These are phyloP conservation scores for Podila horticola DNA, from an alignment of 192 early-diverging fungal genomes.

Conservation along the genomic window DNA sequence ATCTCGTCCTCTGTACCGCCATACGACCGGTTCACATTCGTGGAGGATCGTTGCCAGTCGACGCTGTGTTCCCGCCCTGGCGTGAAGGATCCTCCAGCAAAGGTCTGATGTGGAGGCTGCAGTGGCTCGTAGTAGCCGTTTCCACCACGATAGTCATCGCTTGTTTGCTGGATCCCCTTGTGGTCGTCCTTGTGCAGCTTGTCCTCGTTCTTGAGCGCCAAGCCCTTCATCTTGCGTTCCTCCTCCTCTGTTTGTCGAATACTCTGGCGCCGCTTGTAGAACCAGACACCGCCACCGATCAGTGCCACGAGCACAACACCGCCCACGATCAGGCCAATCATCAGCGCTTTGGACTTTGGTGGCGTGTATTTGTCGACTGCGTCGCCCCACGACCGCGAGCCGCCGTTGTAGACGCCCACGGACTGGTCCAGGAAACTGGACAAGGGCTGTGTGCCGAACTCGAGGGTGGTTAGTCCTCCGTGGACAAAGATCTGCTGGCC, in stretches of 20 bases:
- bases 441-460: conserved; percentile 1
- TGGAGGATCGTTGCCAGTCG: not conserved
- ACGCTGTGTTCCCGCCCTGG: not conserved
- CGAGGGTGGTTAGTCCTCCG: conserved; percentile 20
- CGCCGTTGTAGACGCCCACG: conserved; percentile 31
- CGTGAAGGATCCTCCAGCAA: not conserved
- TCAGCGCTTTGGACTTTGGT: conserved; percentile 21
- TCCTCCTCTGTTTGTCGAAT: conserved; percentile 25
- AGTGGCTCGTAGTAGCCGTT: conserved; percentile 1
- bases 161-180: not conserved
- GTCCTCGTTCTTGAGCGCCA: conserved; percentile 46
- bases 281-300: conserved; percentile 19
- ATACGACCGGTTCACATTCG: not conserved
- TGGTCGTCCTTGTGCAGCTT: conserved; percentile 31
- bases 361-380: conserved; percentile 9
- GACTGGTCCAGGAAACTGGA: conserved; percentile 5
- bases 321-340: conserved; percentile 41
- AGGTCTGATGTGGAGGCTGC: not conserved
- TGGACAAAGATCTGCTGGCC: conserved; percentile 38
- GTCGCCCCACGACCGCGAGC: conserved; percentile 13
- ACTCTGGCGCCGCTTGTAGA: conserved; percentile 8
- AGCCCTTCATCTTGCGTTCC: conserved; percentile 26
- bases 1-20: not conserved
- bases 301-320: conserved; percentile 6
- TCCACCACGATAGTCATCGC: not conserved